Base-by-base conservation (phyloP, 371 early-diverging fungal species). In the Coemansia sp. region DNA sequence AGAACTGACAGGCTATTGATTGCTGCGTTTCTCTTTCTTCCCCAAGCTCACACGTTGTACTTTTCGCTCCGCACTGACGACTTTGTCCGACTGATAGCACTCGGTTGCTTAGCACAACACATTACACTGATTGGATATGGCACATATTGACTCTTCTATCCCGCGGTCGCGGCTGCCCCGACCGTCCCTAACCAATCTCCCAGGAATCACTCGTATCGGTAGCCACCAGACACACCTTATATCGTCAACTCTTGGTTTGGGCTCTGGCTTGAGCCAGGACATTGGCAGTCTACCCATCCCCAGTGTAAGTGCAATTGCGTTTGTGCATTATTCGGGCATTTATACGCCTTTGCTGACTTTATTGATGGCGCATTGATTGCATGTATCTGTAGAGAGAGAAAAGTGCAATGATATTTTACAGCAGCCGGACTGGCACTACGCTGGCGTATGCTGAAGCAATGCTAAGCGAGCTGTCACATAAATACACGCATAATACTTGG, bases 401-500 rank as follows among this genome's bases (percentile, higher is more conserved):
- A n/a, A 65, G 51, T 40, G 77, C 58, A 2, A 28, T 68, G 12
- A 57, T 77, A 30, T 53, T 77, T 11, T 72, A 68, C 50, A 51
- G 65, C 37, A 26, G 33, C 53, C 37, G 25, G 5, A 21, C 25
- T 23, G 77, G 73, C 3, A 68, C 65, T 2, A 72, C 69, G 1
- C 50, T 72, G 30, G 30, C 68, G 14, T 77, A 72, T 40, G 61
- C 72, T 20, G 77, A 72, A 30, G 72, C 77, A 2, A 72, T 72
- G 68, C 62, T 77, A 3, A 54, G 26, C 14, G 72, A 77, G 59
- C 68, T 77, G 25, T 21, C 59, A 16, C 44, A 25, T 16, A 60
- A 33, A 44, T 21, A 60, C 12, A 16, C 69, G 2, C 53, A 72
- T n/a, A 37, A 25, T 33, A 40, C 40, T 9, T 68, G 65, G 73